Conservation (phyloP, 192 early-diverging fungal genomes). For the Mortierella claussenii region DNA sequence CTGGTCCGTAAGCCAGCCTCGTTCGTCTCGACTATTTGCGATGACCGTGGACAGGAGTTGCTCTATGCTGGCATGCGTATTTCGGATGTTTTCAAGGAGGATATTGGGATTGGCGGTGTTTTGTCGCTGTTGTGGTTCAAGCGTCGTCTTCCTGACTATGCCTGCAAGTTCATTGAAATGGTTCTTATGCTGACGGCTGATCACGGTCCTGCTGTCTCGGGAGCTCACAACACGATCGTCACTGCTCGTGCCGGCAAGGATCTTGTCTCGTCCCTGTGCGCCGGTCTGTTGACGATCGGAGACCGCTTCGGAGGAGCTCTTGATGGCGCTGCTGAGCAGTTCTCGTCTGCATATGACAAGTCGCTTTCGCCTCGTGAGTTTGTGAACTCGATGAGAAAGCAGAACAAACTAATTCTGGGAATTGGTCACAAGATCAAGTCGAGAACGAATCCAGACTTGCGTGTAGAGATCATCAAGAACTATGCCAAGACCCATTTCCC, state of each 20-base stretch:
- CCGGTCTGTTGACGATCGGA: conserved; percentile 97
- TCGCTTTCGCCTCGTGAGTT: conserved; percentile 93
- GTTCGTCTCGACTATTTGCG: conserved; percentile 98
- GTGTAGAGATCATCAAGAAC: conserved; percentile 95
- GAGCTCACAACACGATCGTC: conserved; percentile 88
- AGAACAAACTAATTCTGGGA: conserved; percentile 97
- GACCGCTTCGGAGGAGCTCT: conserved; percentile 98
- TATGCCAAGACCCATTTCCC: conserved; percentile 92
- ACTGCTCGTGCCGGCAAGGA: conserved; percentile 98
- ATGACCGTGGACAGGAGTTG: conserved; percentile 99
- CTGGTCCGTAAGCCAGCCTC: conserved; percentile 98
- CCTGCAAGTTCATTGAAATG: conserved; percentile 99
- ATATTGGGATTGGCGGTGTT: conserved; percentile 98
- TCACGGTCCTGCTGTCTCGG: conserved; percentile 98
- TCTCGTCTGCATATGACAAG: conserved; percentile 94
- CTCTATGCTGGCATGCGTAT: conserved; percentile 99
- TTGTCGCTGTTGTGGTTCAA: conserved; percentile 98
- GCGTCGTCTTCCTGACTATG: conserved; percentile 93
- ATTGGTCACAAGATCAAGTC: conserved; percentile 99
- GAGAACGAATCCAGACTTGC: conserved; percentile 97
- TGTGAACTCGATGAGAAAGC: conserved; percentile 93
- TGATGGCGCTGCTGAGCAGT: conserved; percentile 94
- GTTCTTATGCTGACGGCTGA: conserved; percentile 99
- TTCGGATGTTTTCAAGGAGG: conserved; percentile 97
- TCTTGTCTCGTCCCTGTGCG: conserved; percentile 92